A percentile compares a stretch with the other conserved stretches of the same genome.
Conservation (phyloP, 2,329 filamentous ascomycete species). For the Rutstroemia sp. region DNA sequence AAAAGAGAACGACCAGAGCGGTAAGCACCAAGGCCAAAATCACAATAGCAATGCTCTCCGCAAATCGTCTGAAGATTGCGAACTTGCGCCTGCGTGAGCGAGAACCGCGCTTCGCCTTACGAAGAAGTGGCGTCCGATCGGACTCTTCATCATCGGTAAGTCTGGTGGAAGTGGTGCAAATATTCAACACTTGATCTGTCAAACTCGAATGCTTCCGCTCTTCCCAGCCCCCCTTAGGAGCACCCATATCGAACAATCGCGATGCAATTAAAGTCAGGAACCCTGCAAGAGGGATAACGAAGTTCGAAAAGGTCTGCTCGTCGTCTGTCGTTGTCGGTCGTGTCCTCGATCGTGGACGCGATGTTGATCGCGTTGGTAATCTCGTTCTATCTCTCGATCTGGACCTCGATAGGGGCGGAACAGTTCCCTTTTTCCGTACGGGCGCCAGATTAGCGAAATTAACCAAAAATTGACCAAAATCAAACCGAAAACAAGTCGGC, state of each 20-base stretch:
- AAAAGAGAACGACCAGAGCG: constrained; percentile 22
- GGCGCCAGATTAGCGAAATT: constrained; percentile 5
- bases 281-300: constrained; percentile 18
- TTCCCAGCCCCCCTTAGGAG: constrained; percentile 1
- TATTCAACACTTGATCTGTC: neutral
- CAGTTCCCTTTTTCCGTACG: neutral
- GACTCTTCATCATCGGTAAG: constrained; percentile 5
- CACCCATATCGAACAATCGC: constrained; percentile 22
- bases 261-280: constrained; percentile 15
- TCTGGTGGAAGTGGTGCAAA: neutral
- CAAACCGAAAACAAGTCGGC: neutral
- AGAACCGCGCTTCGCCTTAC: constrained; percentile 7
- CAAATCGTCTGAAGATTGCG: constrained; percentile 12
- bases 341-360: neutral
- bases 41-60: constrained; percentile 21
- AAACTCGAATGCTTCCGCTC: neutral
- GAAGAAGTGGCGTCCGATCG: constrained; percentile 21
- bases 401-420: neutral
- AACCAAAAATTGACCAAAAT: neutral
- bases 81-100: neutral
- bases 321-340: constrained; percentile 3
- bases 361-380: neutral
- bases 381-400: neutral
- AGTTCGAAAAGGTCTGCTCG: constrained; percentile 13
- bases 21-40: constrained; percentile 18